Evolutionary conservation across 176 grass and related monocot species (phyloP).

Genomic region (maize (Zea mays)): Zm-B73-REFERENCE-NAM-5.0 NC_050104.1:41827001-41827500

Average conservation of each 20-base stretch:
- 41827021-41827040: conserved; percentile 73
- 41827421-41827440: conserved; percentile 8
- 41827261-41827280: conserved; percentile 80
- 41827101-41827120: conserved; percentile 2
- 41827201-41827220: conserved; percentile 52
- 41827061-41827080: no score
- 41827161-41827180: neutral
- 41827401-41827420: conserved; percentile 17
- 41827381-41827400: conserved; percentile 66
- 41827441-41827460: conserved; percentile 1
- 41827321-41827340: conserved; percentile 79
- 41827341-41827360: conserved; percentile 73
- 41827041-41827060: conserved; percentile 84
- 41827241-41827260: conserved; percentile 78
- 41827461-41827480: conserved; percentile 24
- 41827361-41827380: conserved; percentile 67
- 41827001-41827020: conserved; percentile 96
- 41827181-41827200: conserved; percentile 21
- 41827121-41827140: conserved; percentile 1
- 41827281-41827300: conserved; percentile 81
- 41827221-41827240: conserved; percentile 92
- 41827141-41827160: conserved; percentile 12
- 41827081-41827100: conserved; percentile 17
- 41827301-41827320: conserved; percentile 59
- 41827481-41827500: conserved; percentile 55